Evolutionary conservation across 2,329 filamentous ascomycete genomes (phyloP), one percentile per base, ranked within the genome.

Genomic region (Xylariomycetidae sp.): DNA sequence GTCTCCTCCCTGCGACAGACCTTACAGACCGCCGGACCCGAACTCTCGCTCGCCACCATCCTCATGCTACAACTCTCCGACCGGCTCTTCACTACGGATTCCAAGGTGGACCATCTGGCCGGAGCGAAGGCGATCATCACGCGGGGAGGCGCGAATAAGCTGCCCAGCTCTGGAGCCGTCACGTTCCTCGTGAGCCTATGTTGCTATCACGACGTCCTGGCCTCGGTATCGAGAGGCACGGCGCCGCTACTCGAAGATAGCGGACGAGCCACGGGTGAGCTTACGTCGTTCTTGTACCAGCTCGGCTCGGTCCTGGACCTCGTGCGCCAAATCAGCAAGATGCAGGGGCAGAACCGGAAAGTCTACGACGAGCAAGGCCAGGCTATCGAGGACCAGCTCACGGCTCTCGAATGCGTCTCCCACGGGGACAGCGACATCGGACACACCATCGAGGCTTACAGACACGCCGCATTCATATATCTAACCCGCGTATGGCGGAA

Each of bases 21-120:
- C 10, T 44, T 53, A 15, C 27, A 34, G 11, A 47, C 37, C 1
- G 38, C 48, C 14, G 40, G 27, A 20, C 45, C 53, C 2, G 40
- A 55, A 14, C 31, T 53, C 4, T 56, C 54, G 3, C 53, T 58
- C 8, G 54, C 56, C 15, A 45, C 45, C 11, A 50, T 58, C 31
- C 28, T 56, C 17, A 51, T 58, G 36, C 38, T 58, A 8, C 54
- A 58, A 30, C 44, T 56, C 3, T 54, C 54, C 1, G 54, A 58
- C 17, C 40, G 50, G 3, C 46, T 54, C 1, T 56, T 58, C 37
- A 45, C 42, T 10, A 46, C 54, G 7, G 45, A 51, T 31, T 46
- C 51, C 4, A 44, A 44, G 1, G 46, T 56, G 2, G 51, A 57
- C 19, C 55, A 58, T 33, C 40, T 58, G 4, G 37, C 48, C 5